These are phyloP conservation scores for Orbilia quercus DNA, from an alignment of 2,329 filamentous ascomycete genomes.

Conservation along the genomic window DNA sequence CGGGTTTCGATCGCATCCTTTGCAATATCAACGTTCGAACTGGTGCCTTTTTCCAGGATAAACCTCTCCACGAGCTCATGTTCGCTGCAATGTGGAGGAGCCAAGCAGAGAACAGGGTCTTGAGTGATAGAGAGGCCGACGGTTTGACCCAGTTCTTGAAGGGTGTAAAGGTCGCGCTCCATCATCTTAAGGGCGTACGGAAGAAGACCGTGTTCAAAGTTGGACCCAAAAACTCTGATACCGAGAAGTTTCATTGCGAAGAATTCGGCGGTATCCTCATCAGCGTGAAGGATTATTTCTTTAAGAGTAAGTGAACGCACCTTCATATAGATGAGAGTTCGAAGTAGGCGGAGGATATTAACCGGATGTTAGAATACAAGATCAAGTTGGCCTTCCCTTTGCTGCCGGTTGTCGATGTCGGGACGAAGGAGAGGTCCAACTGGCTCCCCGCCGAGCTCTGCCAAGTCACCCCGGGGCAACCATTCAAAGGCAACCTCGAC, in stretches of 20 bases:
- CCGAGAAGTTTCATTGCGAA: slow-evolving; percentile 63
- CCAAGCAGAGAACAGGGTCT: slow-evolving; percentile 12
- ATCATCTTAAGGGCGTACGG: slow-evolving; percentile 57
- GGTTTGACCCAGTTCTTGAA: slow-evolving; percentile 22
- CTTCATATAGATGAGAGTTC: neutral
- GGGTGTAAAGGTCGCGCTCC: slow-evolving; percentile 46
- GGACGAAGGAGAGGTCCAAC: slow-evolving; percentile 65
- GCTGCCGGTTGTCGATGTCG: slow-evolving; percentile 74
- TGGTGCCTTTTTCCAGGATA: slow-evolving; percentile 69
- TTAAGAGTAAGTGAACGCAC: slow-evolving; percentile 61
- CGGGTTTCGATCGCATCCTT: slow-evolving; percentile 70
- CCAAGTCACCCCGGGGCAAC: slow-evolving; percentile 73
- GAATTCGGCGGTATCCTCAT: slow-evolving; percentile 61
- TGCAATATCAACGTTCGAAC: slow-evolving; percentile 74
- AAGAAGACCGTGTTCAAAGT: slow-evolving; percentile 60
- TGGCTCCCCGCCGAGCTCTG: slow-evolving; percentile 77
- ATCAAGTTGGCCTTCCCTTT: slow-evolving; percentile 63
- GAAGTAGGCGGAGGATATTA: slow-evolving; percentile 2
- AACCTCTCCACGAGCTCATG: slow-evolving; percentile 50
- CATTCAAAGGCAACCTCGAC: slow-evolving; percentile 71
- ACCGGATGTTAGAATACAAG: slow-evolving; percentile 61
- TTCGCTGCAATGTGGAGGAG: slow-evolving; percentile 25
- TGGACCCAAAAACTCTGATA: slow-evolving; percentile 59
- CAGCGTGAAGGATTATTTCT: slow-evolving; percentile 68
- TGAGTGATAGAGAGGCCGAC: slow-evolving; percentile 29